Evolutionary conservation across 2,329 filamentous ascomycete genomes (phyloP).

Genomic region (Ophiosphaerella korrae): DNA sequence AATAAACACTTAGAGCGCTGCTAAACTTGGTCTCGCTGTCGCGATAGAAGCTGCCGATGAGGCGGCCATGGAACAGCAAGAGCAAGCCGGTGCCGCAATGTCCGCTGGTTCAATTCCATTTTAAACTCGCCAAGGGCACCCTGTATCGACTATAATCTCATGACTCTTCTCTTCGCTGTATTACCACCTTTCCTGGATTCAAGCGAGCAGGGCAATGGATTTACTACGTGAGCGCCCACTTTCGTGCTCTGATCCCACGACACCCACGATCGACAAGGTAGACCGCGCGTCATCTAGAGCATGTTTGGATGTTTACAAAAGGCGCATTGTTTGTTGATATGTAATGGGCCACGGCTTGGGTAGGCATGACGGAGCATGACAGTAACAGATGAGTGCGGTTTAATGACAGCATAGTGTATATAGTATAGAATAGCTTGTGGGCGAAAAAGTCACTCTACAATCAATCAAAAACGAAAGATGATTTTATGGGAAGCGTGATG

Average conservation of each 20-base stretch:
- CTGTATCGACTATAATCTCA: conserved; percentile 42
- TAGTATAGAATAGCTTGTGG: conserved; percentile 35
- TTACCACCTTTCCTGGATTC: conserved; percentile 42
- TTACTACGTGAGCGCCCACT: conserved; percentile 17
- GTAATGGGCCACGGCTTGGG: conserved; percentile 25
- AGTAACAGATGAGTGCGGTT: conserved; percentile 15
- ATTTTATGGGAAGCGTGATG: conserved; percentile 9
- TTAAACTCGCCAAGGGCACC: conserved; percentile 33
- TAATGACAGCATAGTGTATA: conserved; percentile 37
- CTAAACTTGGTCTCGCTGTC: conserved; percentile 92
- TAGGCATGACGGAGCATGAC: conserved; percentile 20
- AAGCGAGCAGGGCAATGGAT: conserved; percentile 27
- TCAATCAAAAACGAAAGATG: neutral
- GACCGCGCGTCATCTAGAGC: conserved; percentile 14
- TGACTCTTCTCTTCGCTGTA: conserved; percentile 49
- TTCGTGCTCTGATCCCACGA: conserved; percentile 26
- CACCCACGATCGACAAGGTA: conserved; percentile 34
- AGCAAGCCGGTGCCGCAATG: conserved; percentile 31
- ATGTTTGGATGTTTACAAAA: conserved; percentile 29
- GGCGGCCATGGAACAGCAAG: conserved; percentile 50
- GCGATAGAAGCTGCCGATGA: conserved; percentile 59
- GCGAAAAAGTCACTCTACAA: conserved; percentile 16
- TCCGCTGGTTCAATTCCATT: conserved; percentile 47
- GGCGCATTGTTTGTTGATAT: conserved; percentile 26
- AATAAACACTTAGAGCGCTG: conserved; percentile 71